phyloP scores from a whole-genome alignment of 23 red algal genomes.

The Gracilaria caudata region DNA sequence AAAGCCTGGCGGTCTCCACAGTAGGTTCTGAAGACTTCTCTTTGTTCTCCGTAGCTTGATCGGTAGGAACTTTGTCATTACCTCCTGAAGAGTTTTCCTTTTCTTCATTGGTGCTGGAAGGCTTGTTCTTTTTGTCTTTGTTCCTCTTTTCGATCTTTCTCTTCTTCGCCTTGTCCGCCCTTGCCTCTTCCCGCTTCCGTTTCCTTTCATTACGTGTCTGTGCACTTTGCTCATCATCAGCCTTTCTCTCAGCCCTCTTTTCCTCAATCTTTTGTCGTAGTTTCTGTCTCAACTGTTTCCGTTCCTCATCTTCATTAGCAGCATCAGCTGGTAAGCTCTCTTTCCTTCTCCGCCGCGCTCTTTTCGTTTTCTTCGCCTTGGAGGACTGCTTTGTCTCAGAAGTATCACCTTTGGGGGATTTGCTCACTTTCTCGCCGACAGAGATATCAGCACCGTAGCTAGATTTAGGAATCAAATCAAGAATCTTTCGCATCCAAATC shows the following conservation, averaged over 20 bases:
- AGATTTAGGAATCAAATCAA: constrained; percentile 42
- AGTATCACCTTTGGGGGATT: constrained; percentile 4
- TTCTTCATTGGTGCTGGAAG: neutral
- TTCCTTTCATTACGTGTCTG: constrained; percentile 23
- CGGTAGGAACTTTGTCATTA: neutral
- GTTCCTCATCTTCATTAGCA: constrained; percentile 1
- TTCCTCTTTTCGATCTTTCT: constrained; percentile 25
- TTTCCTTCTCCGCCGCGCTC: constrained; percentile 19
- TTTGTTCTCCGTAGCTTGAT: neutral
- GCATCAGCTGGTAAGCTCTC: neutral
- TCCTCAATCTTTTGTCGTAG: constrained; percentile 50
- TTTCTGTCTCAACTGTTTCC: constrained; percentile 30
- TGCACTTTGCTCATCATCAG: constrained; percentile 41
- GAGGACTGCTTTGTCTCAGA: neutral
- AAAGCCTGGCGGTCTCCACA: constrained; percentile 54
- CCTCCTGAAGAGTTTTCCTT: neutral
- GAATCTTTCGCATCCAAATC: constrained; percentile 41
- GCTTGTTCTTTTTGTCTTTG: neutral
- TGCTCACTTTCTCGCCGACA: constrained; percentile 3
- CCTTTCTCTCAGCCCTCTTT: constrained; percentile 50
- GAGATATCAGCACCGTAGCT: constrained; percentile 1
- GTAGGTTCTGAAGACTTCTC: constrained; percentile 2
- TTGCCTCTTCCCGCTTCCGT: constrained; percentile 47
- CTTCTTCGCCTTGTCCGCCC: constrained; percentile 39
- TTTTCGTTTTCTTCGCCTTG: constrained; percentile 9